Evolutionary conservation across 2,329 filamentous ascomycete species (phyloP), one percentile per base, ranked within the genome.

Genomic region (Teratosphaeriaceae sp.): DNA sequence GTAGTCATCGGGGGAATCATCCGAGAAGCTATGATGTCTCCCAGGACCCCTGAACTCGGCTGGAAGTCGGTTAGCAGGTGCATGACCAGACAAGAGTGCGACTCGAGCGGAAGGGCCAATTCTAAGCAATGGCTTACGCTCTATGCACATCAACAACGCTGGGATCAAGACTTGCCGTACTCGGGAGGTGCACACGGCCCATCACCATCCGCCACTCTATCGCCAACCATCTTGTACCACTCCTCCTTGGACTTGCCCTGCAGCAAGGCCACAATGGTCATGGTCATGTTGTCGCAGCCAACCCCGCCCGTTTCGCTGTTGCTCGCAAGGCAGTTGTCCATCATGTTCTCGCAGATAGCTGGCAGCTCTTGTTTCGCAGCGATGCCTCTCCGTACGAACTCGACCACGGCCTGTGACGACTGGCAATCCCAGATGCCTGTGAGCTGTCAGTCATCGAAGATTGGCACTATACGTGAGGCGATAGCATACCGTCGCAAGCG

Each of bases 201-300:
- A 70, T 98, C 92, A 69, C 90, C 92, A 65, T 90, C 89, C 58
- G 89, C 87, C 67, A 98, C 92, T 64, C 92, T 81, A 72, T 85
- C 88, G 60, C 84, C 88, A 66, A 98, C 85, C 72, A 89, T 84
- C 61, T 96, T 87, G 67, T 98, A 98, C 92, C 92, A 98, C 71
- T 96, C 85, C 62, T 96, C 89, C 78, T 94, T 94, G 57, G 82
- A 85, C 75, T 86, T 88, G 65, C 90, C 92, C 61, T 86, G 80
- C 55, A 98, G 78, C 63, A 98, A 80, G 54, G 84, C 92, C 61
- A 98, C 73, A 53, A 98, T 78, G 57, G 84, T 74, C 85, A 98
- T 97, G 55, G 92, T 98, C 92, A 98, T 98, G 75, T 98, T 98
- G 73, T 98, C 92, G 67, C 92, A 98, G 49, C 92, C 92, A 49